Percentiles rank a stretch among this genome's conserved stretches.
Conservation (phyloP, 2,329 filamentous ascomycete genomes). For the Hansfordia pulvinata region DNA sequence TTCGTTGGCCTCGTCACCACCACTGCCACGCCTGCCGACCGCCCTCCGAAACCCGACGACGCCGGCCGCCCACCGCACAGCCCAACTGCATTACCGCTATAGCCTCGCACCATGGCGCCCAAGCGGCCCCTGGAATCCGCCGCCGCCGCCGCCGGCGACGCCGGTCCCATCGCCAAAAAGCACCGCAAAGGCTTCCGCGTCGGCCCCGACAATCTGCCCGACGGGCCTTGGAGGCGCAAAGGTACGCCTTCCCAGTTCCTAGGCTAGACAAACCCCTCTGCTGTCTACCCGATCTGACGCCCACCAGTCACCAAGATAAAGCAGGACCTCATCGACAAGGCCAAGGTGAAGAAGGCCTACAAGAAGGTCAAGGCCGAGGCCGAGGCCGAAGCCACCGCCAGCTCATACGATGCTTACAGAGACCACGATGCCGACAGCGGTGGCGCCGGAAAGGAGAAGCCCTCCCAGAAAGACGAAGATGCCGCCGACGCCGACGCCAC, state of each 20-base stretch:
- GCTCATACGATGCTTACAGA: conserved; percentile 6
- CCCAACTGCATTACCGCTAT: too few relatives aligned
- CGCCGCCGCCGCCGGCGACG: conserved; percentile 18
- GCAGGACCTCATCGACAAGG: conserved; percentile 74
- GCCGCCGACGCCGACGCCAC: neutral
- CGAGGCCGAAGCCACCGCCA: conserved; percentile 7
- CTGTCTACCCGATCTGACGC: conserved; percentile 1
- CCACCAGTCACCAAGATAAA: conserved; percentile 73
- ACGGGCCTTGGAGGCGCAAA: conserved; percentile 79
- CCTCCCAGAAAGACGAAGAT: neutral
- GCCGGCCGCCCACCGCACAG: too few relatives aligned
- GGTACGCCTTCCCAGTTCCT: conserved; percentile 22
- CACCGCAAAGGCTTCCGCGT: conserved; percentile 65
- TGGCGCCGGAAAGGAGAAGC: too few relatives aligned
- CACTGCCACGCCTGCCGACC: too few relatives aligned
- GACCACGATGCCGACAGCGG: conserved; percentile 6
- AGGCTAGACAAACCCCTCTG: conserved; percentile 2
- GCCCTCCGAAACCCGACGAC: too few relatives aligned
- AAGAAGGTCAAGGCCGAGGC: conserved; percentile 64
- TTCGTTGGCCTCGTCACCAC: too few relatives aligned
- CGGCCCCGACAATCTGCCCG: conserved; percentile 80
- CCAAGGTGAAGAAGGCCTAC: conserved; percentile 86
- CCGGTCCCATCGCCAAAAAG: conserved; percentile 36
- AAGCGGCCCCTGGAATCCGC: conserved; percentile 39
- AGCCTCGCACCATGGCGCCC: too few relatives aligned